These are phyloP conservation scores for Leishmania turanica DNA, from an alignment of 208 protist species.

Conservation along the genomic window DNA sequence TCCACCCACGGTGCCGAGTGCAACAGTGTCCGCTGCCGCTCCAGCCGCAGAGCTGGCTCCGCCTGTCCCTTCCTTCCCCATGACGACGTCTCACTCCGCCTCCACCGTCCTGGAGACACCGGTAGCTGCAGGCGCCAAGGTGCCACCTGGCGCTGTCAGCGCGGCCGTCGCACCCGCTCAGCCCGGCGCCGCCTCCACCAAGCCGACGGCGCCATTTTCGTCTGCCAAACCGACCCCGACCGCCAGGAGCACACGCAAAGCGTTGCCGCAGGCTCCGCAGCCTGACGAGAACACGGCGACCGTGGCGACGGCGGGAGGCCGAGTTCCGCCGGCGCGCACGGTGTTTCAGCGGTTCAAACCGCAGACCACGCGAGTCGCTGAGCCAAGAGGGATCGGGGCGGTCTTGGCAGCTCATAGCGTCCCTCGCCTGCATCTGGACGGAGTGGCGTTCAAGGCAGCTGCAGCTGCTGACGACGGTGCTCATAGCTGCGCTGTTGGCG, in stretches of 20 bases:
- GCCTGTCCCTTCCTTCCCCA: background rate
- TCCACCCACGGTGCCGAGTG: background rate
- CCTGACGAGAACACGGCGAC: background rate
- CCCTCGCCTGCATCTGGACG: background rate
- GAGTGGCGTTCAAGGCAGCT: background rate
- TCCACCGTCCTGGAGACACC: background rate
- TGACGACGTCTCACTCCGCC: background rate
- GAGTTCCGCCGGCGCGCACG: background rate
- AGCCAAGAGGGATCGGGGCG: background rate
- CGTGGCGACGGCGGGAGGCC: background rate
- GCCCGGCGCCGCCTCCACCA: background rate
- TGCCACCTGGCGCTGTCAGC: background rate
- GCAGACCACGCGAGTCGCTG: background rate
- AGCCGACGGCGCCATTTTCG: background rate
- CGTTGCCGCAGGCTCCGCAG: too few relatives aligned
- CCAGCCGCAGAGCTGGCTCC: background rate
- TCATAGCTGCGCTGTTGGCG: background rate
- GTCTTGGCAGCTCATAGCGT: background rate
- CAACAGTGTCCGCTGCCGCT: background rate
- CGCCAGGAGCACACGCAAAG: background rate
- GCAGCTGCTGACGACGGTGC: background rate
- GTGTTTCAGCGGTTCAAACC: conserved; percentile 18
- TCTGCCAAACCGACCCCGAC: background rate
- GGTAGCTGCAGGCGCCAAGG: background rate
- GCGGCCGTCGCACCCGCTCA: background rate